Conservation (phyloP, 805 yeast genomes). For the Groenewaldozyma salmanticensis region DNA sequence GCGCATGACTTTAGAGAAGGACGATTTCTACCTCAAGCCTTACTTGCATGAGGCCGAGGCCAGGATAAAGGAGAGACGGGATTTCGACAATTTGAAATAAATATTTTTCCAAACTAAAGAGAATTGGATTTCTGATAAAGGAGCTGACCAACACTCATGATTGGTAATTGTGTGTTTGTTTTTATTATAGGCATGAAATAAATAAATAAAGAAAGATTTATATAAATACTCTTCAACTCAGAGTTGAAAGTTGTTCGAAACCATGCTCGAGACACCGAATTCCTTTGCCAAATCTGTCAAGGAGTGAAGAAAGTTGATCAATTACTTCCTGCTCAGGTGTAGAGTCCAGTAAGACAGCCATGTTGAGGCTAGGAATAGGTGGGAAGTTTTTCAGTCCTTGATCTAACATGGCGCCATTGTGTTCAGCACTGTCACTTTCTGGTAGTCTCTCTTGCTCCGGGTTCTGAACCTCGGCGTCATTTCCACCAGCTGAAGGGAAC, state of each 20-base stretch:
- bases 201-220: not conserved
- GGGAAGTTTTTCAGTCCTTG: slow-evolving; percentile 9
- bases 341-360: slow-evolving; percentile 28
- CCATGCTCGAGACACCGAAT: slow-evolving; percentile 14
- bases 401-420: not conserved
- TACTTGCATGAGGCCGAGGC: slow-evolving; percentile 90
- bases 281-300: slow-evolving; percentile 23
- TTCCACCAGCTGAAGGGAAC: not conserved
- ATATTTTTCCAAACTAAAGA: slow-evolving; percentile 10
- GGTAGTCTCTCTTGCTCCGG: not conserved
- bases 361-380: slow-evolving; percentile 26
- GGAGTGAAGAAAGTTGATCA: slow-evolving; percentile 25
- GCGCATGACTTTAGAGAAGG: slow-evolving; percentile 61
- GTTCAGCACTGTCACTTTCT: not conserved
- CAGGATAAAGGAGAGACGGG: slow-evolving; percentile 78
- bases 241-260: slow-evolving; percentile 2
- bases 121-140: slow-evolving; percentile 2
- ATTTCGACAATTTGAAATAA: slow-evolving; percentile 68
- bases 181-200: slow-evolving; percentile 1
- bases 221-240: not conserved
- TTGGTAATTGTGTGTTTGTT: not conserved
- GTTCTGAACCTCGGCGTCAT: too few relatives aligned
- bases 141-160: slow-evolving; percentile 1
- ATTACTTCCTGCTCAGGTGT: slow-evolving; percentile 27
- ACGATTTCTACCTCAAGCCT: slow-evolving; percentile 60